Evolutionary conservation across 1,284 basidiomycete genomes (phyloP), one percentile per base, ranked within the genome.

Genomic region (Cutaneotrichosporon sp.): DNA sequence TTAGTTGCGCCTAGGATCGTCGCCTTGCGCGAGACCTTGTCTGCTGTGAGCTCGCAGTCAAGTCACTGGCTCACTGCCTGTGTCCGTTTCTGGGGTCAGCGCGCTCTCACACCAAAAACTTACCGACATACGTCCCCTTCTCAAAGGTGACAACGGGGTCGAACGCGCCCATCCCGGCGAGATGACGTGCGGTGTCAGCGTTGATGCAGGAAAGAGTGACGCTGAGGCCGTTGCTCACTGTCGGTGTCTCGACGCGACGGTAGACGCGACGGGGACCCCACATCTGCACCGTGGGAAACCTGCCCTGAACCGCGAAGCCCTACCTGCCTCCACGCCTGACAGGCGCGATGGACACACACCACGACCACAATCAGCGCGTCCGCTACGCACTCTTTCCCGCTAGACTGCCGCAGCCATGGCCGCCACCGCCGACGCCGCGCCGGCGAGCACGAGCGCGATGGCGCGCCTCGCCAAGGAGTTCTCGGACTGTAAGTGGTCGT

Each of bases 1-100:
- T 97, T 97, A 69, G 91, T 87, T 8, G 92, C 90, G 9, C 96
- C 96, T 40, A 86, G 83, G 63, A 98, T 97, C n/a, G 84, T 85
- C 9, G 91, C 90, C 59, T 88, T 84, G 44, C 92, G 83, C 34
- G 92, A 96, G 47, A 97, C 91, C 74, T 93, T 93, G 78, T 93
- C 70, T 72, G 40, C 33, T 1, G 21, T 49, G 14, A 42, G 51
- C 42, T 40, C 14, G n/a, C 42, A 22, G 36, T 9, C 15, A 33
- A 2, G 15, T 26, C 21, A 4, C n/a, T n/a, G 30, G 65, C 68
- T 44, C 54, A 72, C 70, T 73, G 10, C 72, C 72, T 3, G 72
- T 73, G 38, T 73, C 72, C n/a, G 72, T 73, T 52, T 73, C 72
- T 70, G 52, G 0, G 3, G 49, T 49, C 41, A 51, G 50, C 46